Conservation (phyloP, 1,284 basidiomycete species). For the Tilletiopsis washingtonensis region DNA sequence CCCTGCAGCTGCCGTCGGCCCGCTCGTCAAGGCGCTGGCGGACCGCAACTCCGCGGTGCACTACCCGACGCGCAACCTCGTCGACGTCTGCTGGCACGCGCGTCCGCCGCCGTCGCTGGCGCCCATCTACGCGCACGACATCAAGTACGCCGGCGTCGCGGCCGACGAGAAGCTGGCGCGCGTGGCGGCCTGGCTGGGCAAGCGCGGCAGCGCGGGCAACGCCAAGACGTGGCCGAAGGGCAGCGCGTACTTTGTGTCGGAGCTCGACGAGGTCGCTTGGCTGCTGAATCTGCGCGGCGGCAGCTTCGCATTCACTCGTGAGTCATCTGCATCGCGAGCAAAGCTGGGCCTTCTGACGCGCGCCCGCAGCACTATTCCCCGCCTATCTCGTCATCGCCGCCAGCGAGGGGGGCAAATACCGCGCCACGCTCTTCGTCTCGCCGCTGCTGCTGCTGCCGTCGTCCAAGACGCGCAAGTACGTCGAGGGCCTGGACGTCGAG, state of each 20-base stretch:
- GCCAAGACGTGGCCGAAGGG: not conserved
- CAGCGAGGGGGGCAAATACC: constrained; percentile 1
- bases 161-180: constrained; percentile 40
- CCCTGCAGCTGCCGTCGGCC: constrained; percentile 53
- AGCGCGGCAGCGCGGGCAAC: not conserved
- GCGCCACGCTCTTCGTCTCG: constrained; percentile 26
- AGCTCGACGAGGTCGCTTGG: constrained; percentile 43
- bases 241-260: constrained; percentile 24
- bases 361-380: constrained; percentile 27
- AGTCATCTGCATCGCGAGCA: not conserved
- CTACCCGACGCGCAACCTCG: constrained; percentile 59
- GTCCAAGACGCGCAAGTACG: constrained; percentile 12
- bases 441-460: constrained; percentile 13
- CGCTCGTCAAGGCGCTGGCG: constrained; percentile 11
- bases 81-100: constrained; percentile 69
- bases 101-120: constrained; percentile 63
- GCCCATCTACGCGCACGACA: constrained; percentile 65
- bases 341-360: not conserved
- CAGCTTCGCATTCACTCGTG: constrained; percentile 33
- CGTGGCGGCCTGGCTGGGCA: constrained; percentile 9
- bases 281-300: constrained; percentile 39
- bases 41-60: constrained; percentile 52
- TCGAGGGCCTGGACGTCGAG: constrained; percentile 12
- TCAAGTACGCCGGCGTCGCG: constrained; percentile 62
- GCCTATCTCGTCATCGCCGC: constrained; percentile 26